Conservation (phyloP, 2,329 filamentous ascomycete genomes). For the Fusarium hostae region DNA sequence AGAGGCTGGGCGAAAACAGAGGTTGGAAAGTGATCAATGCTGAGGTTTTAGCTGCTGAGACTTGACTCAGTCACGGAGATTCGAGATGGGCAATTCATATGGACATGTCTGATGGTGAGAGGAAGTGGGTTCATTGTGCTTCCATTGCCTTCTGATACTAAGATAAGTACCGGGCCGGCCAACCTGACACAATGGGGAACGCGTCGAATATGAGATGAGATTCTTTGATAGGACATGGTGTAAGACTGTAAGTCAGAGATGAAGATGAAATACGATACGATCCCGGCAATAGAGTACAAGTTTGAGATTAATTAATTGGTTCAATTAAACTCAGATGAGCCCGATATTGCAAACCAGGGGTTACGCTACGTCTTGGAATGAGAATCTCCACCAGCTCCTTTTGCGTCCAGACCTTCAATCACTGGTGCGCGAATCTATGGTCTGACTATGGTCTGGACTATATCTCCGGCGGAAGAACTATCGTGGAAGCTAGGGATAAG, state of each 20-base stretch:
- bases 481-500: conserved; percentile 1
- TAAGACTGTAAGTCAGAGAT: neutral
- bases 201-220: conserved; percentile 22
- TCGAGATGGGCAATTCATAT: conserved; percentile 3
- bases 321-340: conserved; percentile 33
- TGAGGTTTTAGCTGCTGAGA: conserved; percentile 43
- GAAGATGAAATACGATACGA: conserved; percentile 5
- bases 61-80: neutral
- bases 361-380: conserved; percentile 27
- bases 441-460: conserved; percentile 17
- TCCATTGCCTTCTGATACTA: conserved; percentile 16
- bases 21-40: conserved; percentile 64
- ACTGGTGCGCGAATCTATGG: conserved; percentile 15
- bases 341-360: conserved; percentile 27
- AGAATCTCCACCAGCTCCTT: neutral
- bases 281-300: conserved; percentile 1
- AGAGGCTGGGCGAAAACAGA: conserved; percentile 73
- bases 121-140: conserved; percentile 8
- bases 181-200: conserved; percentile 19
- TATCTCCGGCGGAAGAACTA: conserved; percentile 22
- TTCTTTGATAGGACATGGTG: neutral
- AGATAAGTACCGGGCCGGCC: neutral
- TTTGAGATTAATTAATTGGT: conserved; percentile 33
- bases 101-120: neutral
- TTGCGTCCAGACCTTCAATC: neutral